Percentiles rank a stretch among this genome's conserved stretches.
These are phyloP conservation scores for Sphagnum magellanicum DNA, from an alignment of 228 moss, liverwort and hornwort species.

Conservation along the genomic window DNA sequence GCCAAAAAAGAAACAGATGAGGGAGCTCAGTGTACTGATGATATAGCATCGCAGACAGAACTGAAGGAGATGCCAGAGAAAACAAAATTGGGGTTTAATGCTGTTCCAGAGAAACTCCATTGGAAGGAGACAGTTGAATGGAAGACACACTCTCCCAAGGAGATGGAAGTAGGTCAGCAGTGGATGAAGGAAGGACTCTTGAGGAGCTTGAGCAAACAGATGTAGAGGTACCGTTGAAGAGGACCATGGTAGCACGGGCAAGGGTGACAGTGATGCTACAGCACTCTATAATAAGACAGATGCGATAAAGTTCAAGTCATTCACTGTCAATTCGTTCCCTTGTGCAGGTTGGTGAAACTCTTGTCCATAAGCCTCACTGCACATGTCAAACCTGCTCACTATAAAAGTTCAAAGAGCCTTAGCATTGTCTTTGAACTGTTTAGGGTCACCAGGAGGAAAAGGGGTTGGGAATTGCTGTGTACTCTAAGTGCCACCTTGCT, in stretches of 20 bases:
- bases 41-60: slow-evolving; percentile 21
- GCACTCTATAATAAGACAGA: too few relatives aligned
- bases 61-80: slow-evolving; percentile 26
- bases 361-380: too few relatives aligned
- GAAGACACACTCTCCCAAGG: slow-evolving; percentile 37
- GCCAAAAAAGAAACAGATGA: slow-evolving; percentile 42
- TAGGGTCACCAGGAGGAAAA: slow-evolving; percentile 57
- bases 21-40: slow-evolving; percentile 15
- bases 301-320: too few relatives aligned
- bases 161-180: slow-evolving; percentile 43
- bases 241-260: slow-evolving; percentile 33
- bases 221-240: slow-evolving; percentile 23
- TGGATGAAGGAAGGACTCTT: slow-evolving; percentile 47
- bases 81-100: slow-evolving; percentile 20
- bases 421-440: too few relatives aligned
- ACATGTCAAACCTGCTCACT: too few relatives aligned
- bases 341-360: too few relatives aligned
- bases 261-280: slow-evolving; percentile 26
- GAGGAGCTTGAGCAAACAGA: slow-evolving; percentile 42
- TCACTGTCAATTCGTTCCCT: too few relatives aligned
- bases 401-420: too few relatives aligned
- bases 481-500: slow-evolving; percentile 62
- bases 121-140: slow-evolving; percentile 60
- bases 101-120: slow-evolving; percentile 45
- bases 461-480: slow-evolving; percentile 60